Percentiles rank a stretch among this genome's conserved stretches.
Evolutionary conservation across 2,329 filamentous ascomycete species (phyloP).

Genomic region (Monilinia aucupariae): DNA sequence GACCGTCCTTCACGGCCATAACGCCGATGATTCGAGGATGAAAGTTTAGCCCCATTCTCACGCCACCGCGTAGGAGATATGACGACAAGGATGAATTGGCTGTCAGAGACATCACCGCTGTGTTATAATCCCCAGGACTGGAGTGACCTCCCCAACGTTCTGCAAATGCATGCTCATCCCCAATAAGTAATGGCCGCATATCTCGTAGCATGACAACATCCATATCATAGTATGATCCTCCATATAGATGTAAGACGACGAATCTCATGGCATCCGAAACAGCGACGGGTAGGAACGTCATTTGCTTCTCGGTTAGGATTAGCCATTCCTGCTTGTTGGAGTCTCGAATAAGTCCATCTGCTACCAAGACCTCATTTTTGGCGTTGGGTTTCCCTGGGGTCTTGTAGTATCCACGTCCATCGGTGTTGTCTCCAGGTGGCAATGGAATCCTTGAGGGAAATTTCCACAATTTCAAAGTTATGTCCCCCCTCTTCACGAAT

Average conservation of each 20-base stretch:
- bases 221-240: slow-evolving; percentile 52
- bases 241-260: slow-evolving; percentile 49
- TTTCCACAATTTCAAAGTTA: slow-evolving; percentile 47
- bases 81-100: slow-evolving; percentile 51
- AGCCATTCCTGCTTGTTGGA: slow-evolving; percentile 47
- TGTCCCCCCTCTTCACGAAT: slow-evolving; percentile 48
- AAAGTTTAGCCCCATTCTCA: slow-evolving; percentile 54
- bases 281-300: slow-evolving; percentile 53
- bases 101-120: slow-evolving; percentile 50
- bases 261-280: slow-evolving; percentile 52
- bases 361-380: slow-evolving; percentile 38
- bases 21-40: slow-evolving; percentile 50
- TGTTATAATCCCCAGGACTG: slow-evolving; percentile 51
- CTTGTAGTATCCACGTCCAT: slow-evolving; percentile 46
- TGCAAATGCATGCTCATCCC: slow-evolving; percentile 46
- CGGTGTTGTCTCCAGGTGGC: slow-evolving; percentile 44
- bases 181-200: slow-evolving; percentile 48
- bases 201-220: slow-evolving; percentile 50
- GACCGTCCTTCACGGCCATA: slow-evolving; percentile 51
- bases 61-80: slow-evolving; percentile 49
- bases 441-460: slow-evolving; percentile 49
- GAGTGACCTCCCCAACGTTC: slow-evolving; percentile 51
- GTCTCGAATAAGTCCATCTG: slow-evolving; percentile 48
- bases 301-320: slow-evolving; percentile 48
- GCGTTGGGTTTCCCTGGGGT: slow-evolving; percentile 40